phyloP scores from a whole-genome alignment of 1,139 yeast species.

The Komagataea norvegica region DNA sequence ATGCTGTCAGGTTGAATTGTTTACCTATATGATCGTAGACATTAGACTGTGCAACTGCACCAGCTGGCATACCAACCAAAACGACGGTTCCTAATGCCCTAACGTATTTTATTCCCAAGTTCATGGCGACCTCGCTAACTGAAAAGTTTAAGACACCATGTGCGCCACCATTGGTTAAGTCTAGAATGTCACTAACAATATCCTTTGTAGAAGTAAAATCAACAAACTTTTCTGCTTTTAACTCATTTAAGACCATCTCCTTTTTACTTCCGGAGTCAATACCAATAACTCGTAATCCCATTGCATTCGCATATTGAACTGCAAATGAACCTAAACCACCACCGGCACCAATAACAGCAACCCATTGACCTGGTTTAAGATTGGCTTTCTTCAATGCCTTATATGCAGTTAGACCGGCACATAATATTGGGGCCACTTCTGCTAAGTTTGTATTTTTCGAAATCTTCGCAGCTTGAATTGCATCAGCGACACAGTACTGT shows the following conservation, averaged over 20 bases:
- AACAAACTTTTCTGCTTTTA: conserved; percentile 53
- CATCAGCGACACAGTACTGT: conserved; percentile 62
- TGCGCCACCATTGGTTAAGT: conserved; percentile 54
- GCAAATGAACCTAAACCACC: conserved; percentile 66
- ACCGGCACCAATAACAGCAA: conserved; percentile 59
- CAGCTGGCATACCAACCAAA: conserved; percentile 60
- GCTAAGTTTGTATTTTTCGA: conserved; percentile 54
- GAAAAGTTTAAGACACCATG: conserved; percentile 61
- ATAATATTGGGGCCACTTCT: conserved; percentile 52
- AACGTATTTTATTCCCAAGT: conserved; percentile 50
- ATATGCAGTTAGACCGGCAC: conserved; percentile 67
- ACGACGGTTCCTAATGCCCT: conserved; percentile 58
- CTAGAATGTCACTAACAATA: conserved; percentile 42
- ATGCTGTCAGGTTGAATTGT: conserved; percentile 52
- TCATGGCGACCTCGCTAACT: conserved; percentile 52
- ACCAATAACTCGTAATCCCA: conserved; percentile 56
- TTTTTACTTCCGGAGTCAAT: conserved; percentile 61
- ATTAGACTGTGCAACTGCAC: conserved; percentile 48
- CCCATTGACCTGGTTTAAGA: conserved; percentile 54
- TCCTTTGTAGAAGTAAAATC: conserved; percentile 51
- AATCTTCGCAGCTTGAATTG: conserved; percentile 57
- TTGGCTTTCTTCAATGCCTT: conserved; percentile 60
- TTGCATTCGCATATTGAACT: conserved; percentile 56
- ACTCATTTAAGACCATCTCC: conserved; percentile 41
- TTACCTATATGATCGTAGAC: conserved; percentile 55